Conservation (phyloP, 768 basidiomycete genomes). For the Agrocybe pediades region DNA sequence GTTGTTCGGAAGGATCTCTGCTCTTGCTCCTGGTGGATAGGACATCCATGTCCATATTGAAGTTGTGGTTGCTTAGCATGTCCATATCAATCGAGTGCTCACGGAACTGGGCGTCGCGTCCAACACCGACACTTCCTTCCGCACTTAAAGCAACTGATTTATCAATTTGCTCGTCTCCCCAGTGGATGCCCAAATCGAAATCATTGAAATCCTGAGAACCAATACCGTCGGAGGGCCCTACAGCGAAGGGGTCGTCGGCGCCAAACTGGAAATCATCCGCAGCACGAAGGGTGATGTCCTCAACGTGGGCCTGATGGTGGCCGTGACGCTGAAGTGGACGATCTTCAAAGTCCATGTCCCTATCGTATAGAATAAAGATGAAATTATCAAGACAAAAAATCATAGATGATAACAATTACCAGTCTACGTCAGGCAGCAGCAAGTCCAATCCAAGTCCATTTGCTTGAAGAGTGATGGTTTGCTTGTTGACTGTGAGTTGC, state of each 20-base stretch:
- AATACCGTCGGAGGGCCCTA: conserved; percentile 80
- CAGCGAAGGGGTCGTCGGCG: conserved; percentile 73
- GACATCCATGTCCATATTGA: conserved; percentile 58
- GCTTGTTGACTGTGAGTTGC: conserved; percentile 82
- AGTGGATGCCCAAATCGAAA: conserved; percentile 76
- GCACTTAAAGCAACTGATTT: conserved; percentile 56
- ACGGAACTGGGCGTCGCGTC: conserved; percentile 64
- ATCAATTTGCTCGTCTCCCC: conserved; percentile 57
- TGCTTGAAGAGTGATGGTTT: conserved; percentile 84
- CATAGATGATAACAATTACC: conserved; percentile 61
- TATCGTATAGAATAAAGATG: conserved; percentile 27
- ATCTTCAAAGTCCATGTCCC: conserved; percentile 82
- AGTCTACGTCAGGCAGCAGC: conserved; percentile 77
- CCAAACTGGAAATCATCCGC: conserved; percentile 74
- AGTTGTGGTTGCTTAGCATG: conserved; percentile 48
- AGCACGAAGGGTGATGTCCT: conserved; percentile 86
- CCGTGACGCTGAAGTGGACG: conserved; percentile 65
- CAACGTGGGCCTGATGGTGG: conserved; percentile 80
- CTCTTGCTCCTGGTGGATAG: conserved; percentile 62
- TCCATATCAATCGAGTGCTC: conserved; percentile 66
- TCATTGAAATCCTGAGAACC: conserved; percentile 81
- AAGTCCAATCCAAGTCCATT: conserved; percentile 81
- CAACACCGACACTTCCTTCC: conserved; percentile 70
- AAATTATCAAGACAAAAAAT: background rate
- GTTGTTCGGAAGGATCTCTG: conserved; percentile 66